A percentile compares a stretch with the other conserved stretches of the same genome.
phyloP scores from a whole-genome alignment of 1,139 yeast genomes.

The Candida mesenterica region DNA sequence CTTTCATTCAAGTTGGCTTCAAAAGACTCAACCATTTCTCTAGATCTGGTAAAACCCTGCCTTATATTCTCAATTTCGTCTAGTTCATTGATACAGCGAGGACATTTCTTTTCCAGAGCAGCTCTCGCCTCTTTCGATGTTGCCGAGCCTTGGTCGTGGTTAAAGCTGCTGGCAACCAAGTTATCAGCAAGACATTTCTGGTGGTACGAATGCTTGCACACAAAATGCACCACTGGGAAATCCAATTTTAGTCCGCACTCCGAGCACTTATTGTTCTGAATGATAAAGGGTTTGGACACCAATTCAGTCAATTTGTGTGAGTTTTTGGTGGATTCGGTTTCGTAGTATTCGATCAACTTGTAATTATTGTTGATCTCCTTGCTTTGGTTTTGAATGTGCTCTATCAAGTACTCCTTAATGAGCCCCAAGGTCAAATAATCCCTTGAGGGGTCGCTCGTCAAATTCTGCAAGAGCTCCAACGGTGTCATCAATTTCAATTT shows the following conservation, averaged over 20 bases:
- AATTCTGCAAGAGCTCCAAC: constrained; percentile 67
- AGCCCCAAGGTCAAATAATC: constrained; percentile 72
- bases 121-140: constrained; percentile 12
- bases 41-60: constrained; percentile 58
- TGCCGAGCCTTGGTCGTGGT: constrained; percentile 1
- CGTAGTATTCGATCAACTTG: constrained; percentile 66
- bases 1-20: constrained; percentile 56
- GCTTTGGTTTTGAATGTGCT: constrained; percentile 58
- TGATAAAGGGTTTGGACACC: constrained; percentile 52
- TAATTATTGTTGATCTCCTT: constrained; percentile 68
- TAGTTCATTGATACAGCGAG: constrained; percentile 66
- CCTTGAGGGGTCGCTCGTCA: constrained; percentile 47
- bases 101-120: constrained; percentile 49
- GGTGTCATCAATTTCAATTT: constrained; percentile 62
- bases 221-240: constrained; percentile 79
- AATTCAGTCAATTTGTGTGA: constrained; percentile 53
- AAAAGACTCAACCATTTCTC: constrained; percentile 64
- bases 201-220: constrained; percentile 86
- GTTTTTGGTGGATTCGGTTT: constrained; percentile 60
- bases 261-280: constrained; percentile 71
- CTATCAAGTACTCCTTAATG: constrained; percentile 66
- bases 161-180: constrained; percentile 18
- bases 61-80: constrained; percentile 64
- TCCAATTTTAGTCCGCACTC: constrained; percentile 71
- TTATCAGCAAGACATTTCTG: constrained; percentile 69